phyloP scores from a whole-genome alignment of 257 asterid genomes.

The Ilex asprella region DNA sequence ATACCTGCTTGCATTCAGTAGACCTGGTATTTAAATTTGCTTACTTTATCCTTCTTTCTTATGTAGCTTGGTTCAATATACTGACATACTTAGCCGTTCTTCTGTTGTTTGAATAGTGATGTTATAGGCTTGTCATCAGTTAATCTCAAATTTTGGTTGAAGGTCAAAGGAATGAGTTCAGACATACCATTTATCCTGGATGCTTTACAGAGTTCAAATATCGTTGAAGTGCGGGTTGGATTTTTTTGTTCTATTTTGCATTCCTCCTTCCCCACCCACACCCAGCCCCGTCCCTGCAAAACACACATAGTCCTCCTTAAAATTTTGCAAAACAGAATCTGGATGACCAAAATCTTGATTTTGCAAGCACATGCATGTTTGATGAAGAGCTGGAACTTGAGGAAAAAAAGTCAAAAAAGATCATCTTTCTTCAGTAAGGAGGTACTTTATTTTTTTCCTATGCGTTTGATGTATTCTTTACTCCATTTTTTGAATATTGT shows the following conservation, averaged over 20 bases:
- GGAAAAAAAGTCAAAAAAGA: conserved; percentile 29
- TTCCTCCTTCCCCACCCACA: conserved; percentile 1
- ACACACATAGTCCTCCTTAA: conserved; percentile 17
- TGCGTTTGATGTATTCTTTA: neutral
- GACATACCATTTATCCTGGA: conserved; percentile 67
- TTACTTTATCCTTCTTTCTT: neutral
- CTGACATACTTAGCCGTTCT: neutral
- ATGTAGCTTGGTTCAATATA: neutral
- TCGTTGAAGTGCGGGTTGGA: conserved; percentile 77
- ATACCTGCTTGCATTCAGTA: neutral
- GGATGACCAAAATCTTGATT: conserved; percentile 51
- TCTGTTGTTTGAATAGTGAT: conserved; percentile 5
- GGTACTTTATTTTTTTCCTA: no score
- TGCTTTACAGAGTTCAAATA: conserved; percentile 68
- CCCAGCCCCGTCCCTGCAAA: neutral
- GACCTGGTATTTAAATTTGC: neutral
- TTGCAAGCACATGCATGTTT: conserved; percentile 63
- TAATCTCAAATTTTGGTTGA: conserved; percentile 24
- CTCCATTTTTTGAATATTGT: no score
- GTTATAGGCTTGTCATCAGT: conserved; percentile 5
- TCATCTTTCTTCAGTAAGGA: conserved; percentile 27
- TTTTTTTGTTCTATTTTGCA: no score
- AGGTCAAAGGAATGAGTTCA: conserved; percentile 67
- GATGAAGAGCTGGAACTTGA: conserved; percentile 80
- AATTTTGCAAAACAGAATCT: conserved; percentile 21